Conservation (phyloP, 345 rosid genomes). For the Pistacia integerrima region DNA sequence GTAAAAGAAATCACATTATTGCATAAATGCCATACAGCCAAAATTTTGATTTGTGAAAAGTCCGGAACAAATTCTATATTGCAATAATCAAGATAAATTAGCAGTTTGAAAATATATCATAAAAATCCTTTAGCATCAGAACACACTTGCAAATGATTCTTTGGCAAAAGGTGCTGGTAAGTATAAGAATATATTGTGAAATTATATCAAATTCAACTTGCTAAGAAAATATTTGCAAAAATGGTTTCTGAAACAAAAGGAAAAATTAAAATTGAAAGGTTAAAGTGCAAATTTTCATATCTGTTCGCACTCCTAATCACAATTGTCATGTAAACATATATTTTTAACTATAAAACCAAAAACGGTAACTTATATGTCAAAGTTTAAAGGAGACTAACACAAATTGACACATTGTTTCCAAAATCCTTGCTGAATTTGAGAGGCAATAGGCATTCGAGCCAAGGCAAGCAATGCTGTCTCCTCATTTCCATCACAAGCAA, state of each 20-base stretch:
- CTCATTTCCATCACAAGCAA: neutral
- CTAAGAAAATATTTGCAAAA: neutral
- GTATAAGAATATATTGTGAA: no score
- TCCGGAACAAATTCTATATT: no score
- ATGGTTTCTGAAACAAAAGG: neutral
- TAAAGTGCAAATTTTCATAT: no score
- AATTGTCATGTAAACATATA: neutral
- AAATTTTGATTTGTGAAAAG: no score
- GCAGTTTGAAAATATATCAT: neutral
- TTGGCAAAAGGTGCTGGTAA: no score
- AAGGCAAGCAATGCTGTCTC: constrained; percentile 25
- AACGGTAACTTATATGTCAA: neutral
- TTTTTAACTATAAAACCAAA: neutral
- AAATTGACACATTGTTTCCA: neutral
- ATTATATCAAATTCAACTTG: no score
- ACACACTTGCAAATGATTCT: no score
- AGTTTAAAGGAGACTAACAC: neutral
- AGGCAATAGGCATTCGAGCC: constrained; percentile 16
- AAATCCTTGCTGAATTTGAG: neutral
- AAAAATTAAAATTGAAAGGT: neutral
- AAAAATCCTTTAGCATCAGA: no score
- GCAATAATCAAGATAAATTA: no score
- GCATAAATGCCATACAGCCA: no score
- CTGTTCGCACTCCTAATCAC: neutral
- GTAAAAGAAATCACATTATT: no score